Percentiles rank a stretch among this genome's conserved stretches.
phyloP scores from a whole-genome alignment of 2,329 filamentous ascomycete species.

The Colletotrichum filicis region DNA sequence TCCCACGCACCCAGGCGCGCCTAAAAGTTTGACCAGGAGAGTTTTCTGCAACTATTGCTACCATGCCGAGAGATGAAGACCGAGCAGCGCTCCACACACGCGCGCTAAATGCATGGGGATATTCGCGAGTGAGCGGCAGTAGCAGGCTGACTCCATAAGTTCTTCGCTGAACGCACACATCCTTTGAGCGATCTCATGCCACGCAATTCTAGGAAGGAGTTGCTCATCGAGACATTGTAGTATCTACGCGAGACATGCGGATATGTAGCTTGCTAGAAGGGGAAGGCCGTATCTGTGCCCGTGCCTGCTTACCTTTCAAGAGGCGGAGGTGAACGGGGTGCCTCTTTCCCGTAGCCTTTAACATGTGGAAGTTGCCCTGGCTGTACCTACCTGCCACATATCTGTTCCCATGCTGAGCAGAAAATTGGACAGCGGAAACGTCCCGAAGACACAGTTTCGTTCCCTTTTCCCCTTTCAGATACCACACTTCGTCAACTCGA shows the following conservation, averaged over 20 bases:
- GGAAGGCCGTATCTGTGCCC: not conserved
- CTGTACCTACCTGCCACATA: not conserved
- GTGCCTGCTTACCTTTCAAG: not conserved
- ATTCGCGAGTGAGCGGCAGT: too few species aligned
- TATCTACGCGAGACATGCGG: not conserved
- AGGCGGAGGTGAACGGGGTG: not conserved
- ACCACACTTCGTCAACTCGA: not conserved
- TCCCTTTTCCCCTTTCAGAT: too few species aligned
- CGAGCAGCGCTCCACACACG: too few species aligned
- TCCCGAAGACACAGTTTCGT: not conserved
- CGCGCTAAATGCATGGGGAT: too few species aligned
- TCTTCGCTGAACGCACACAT: too few species aligned
- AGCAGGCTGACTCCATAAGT: too few species aligned
- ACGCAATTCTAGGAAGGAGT: not conserved
- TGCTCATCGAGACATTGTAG: too few species aligned
- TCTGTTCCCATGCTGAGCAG: not conserved
- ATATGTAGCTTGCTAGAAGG: not conserved
- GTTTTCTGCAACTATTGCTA: too few species aligned
- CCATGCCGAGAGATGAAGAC: fast-evolving
- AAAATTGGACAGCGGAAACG: not conserved
- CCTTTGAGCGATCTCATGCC: not conserved
- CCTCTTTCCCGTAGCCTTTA: not conserved
- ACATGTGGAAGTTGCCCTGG: not conserved
- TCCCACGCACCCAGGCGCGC: too few species aligned
- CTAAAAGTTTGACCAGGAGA: too few species aligned